Percentiles rank a stretch among this genome's conserved stretches.
phyloP scores from a whole-genome alignment of 805 yeast species.

The Cyberlindnera petersonii region DNA sequence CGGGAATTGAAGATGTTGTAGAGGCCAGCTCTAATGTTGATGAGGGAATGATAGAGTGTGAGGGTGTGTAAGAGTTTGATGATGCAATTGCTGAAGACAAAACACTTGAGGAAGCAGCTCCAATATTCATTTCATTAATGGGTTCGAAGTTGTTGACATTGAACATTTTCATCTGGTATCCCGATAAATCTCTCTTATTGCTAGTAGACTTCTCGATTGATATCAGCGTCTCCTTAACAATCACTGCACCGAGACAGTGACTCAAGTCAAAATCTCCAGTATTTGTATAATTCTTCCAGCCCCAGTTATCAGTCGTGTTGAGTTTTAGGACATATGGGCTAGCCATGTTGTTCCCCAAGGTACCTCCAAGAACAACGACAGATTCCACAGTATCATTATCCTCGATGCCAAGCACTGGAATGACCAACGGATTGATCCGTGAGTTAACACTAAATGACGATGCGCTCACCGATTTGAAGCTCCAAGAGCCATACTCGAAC shows the following conservation, averaged over 20 bases:
- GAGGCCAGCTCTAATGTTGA: background rate
- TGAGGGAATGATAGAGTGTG: background rate
- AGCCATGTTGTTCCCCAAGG: slow-evolving; percentile 44
- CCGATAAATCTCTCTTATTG: slow-evolving; percentile 17
- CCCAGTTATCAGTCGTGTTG: slow-evolving; percentile 23
- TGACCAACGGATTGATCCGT: slow-evolving; percentile 46
- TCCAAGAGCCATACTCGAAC: slow-evolving; percentile 71
- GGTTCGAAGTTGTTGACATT: slow-evolving; percentile 35
- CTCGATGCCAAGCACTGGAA: slow-evolving; percentile 45
- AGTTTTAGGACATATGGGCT: slow-evolving; percentile 21
- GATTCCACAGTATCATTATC: slow-evolving; percentile 20
- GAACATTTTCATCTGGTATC: slow-evolving; percentile 39
- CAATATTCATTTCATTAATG: slow-evolving; percentile 19
- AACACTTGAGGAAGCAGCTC: background rate
- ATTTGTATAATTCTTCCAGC: slow-evolving; percentile 24
- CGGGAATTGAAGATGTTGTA: background rate
- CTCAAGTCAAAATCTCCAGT: slow-evolving; percentile 28
- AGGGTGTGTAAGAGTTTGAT: background rate
- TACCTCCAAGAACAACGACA: slow-evolving; percentile 62
- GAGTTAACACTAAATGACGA: slow-evolving; percentile 42
- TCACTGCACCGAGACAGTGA: slow-evolving; percentile 44
- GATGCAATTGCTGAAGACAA: background rate
- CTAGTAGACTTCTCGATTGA: slow-evolving; percentile 33
- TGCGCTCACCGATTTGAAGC: slow-evolving; percentile 41
- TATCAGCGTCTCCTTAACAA: slow-evolving; percentile 47